These are phyloP conservation scores for Epichloe typhina DNA, from an alignment of 2,329 filamentous ascomycete genomes.

Conservation along the genomic window DNA sequence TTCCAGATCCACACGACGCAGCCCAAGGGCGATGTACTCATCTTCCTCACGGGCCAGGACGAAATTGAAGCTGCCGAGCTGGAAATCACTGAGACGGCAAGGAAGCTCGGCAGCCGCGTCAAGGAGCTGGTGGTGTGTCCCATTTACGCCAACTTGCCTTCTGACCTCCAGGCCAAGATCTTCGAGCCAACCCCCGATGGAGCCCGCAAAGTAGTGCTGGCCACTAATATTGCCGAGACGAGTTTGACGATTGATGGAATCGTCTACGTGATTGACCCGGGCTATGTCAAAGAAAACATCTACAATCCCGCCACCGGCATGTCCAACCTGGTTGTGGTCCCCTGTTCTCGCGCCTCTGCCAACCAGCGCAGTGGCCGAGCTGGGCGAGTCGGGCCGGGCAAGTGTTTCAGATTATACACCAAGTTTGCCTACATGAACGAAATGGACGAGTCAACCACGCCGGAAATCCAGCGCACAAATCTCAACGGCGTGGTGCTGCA, in stretches of 20 bases:
- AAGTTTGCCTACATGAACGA: slow-evolving; percentile 93
- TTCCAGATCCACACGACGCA: slow-evolving; percentile 92
- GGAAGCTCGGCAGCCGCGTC: slow-evolving; percentile 73
- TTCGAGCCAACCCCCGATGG: slow-evolving; percentile 84
- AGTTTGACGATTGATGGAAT: slow-evolving; percentile 93
- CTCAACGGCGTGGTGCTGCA: slow-evolving; percentile 73
- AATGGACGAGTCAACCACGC: slow-evolving; percentile 80
- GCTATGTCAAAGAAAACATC: slow-evolving; percentile 89
- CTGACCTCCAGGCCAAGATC: slow-evolving; percentile 82
- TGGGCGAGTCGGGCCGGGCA: slow-evolving; percentile 81
- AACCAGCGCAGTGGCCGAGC: slow-evolving; percentile 89
- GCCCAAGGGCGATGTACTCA: slow-evolving; percentile 74
- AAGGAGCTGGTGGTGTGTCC: slow-evolving; percentile 83
- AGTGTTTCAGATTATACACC: slow-evolving; percentile 87
- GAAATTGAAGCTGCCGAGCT: slow-evolving; percentile 85
- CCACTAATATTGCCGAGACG: slow-evolving; percentile 96
- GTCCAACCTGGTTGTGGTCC: slow-evolving; percentile 81
- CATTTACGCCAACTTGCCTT: slow-evolving; percentile 87
- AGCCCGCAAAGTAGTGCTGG: slow-evolving; percentile 80
- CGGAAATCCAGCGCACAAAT: slow-evolving; percentile 86
- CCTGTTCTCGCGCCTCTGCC: slow-evolving; percentile 80
- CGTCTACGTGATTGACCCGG: slow-evolving; percentile 88
- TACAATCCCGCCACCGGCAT: slow-evolving; percentile 88
- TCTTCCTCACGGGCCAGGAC: slow-evolving; percentile 91
- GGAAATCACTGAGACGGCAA: slow-evolving; percentile 71